phyloP scores from a whole-genome alignment of 768 basidiomycete species.

The Tricholomella constricta region DNA sequence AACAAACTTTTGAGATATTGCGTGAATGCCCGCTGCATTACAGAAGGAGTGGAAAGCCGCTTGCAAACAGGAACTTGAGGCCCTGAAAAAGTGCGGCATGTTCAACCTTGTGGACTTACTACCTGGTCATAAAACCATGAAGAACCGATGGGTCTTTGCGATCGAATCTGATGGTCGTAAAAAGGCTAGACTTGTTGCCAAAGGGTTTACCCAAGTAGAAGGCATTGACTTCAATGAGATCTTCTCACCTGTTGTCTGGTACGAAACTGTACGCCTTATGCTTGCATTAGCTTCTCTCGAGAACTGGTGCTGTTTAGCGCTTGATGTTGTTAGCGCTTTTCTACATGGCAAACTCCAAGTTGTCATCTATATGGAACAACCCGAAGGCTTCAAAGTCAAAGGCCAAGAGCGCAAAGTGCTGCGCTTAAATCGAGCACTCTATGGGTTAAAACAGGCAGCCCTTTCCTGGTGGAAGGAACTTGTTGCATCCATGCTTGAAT shows the following conservation, averaged over 20 bases:
- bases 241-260: slow-evolving; percentile 28
- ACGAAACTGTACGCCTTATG: slow-evolving; percentile 22
- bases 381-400: slow-evolving; percentile 11
- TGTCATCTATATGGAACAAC: slow-evolving; percentile 16
- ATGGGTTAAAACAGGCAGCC: slow-evolving; percentile 19
- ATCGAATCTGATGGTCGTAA: slow-evolving; percentile 10
- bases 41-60: neutral
- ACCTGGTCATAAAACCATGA: slow-evolving; percentile 4
- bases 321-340: slow-evolving; percentile 25
- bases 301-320: slow-evolving; percentile 12
- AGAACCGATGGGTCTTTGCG: slow-evolving; percentile 8
- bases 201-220: slow-evolving; percentile 38
- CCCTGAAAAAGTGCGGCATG: neutral
- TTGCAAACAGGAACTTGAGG: no score
- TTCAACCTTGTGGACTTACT: slow-evolving; percentile 9
- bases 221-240: slow-evolving; percentile 39
- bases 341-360: slow-evolving; percentile 18
- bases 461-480: slow-evolving; percentile 15
- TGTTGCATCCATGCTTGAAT: neutral
- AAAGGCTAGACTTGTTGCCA: slow-evolving; percentile 36
- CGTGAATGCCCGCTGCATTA: neutral
- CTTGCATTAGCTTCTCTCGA: slow-evolving; percentile 23
- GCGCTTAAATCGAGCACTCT: slow-evolving; percentile 12
- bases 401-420: slow-evolving; percentile 5
- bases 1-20: neutral